phyloP scores from a whole-genome alignment of 306 rosid species.

The Ormosia emarginata region DNA sequence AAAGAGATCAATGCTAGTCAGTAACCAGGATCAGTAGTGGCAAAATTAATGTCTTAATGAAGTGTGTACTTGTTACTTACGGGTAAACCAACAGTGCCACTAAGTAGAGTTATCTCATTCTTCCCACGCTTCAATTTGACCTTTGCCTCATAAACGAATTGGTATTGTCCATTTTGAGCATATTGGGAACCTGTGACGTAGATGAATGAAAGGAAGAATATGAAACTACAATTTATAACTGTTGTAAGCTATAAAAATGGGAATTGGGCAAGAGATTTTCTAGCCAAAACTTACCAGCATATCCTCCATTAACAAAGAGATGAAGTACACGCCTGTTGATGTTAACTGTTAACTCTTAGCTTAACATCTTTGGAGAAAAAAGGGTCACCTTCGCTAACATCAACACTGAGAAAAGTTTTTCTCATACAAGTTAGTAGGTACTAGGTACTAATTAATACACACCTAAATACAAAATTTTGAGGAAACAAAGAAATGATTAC shows the following conservation, averaged over 20 bases:
- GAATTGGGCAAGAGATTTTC: neutral
- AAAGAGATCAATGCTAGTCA: neutral
- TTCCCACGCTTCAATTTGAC: conserved; percentile 21
- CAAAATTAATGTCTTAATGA: neutral
- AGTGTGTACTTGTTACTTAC: conserved; percentile 17
- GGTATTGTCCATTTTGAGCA: conserved; percentile 16
- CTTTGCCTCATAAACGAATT: conserved; percentile 19
- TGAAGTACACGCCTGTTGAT: conserved; percentile 29
- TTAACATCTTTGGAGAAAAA: neutral
- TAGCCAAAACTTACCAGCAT: neutral
- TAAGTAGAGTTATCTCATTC: conserved; percentile 26
- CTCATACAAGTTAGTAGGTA: neutral
- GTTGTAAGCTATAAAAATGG: neutral
- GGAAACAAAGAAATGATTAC: neutral
- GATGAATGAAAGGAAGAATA: neutral
- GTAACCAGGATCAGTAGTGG: neutral
- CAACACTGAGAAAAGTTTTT: neutral
- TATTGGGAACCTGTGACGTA: conserved; percentile 22
- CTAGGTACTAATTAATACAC: neutral
- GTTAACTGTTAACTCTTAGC: neutral
- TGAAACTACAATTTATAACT: neutral
- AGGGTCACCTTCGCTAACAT: neutral
- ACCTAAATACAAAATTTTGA: neutral
- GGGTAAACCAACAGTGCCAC: conserved; percentile 37
- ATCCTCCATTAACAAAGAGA: conserved; percentile 25